Evolutionary conservation across 176 grass and related monocot genomes (phyloP).

Genomic region (Musa itinerans): DNA sequence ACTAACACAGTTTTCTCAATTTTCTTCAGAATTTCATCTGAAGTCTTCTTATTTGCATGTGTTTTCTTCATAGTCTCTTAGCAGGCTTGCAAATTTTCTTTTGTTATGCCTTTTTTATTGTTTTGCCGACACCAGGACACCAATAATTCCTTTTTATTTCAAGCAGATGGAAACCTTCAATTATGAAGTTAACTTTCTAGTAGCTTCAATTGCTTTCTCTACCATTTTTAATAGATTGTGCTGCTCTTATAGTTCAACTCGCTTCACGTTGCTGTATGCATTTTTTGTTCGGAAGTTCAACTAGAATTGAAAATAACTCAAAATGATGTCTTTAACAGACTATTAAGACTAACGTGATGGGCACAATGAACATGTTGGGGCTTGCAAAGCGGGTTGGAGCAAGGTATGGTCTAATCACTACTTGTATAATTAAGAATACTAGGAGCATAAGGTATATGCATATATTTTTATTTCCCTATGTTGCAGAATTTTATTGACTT

Average conservation of each 20-base stretch:
- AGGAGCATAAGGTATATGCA: not conserved
- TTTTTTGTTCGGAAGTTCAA: not conserved
- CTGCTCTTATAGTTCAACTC: not conserved
- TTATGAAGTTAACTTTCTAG: no score
- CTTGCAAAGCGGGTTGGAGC: constrained; percentile 86
- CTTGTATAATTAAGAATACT: not conserved
- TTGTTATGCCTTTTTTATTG: no score
- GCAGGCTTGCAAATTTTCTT: no score
- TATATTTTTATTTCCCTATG: not conserved
- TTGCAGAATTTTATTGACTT: constrained; percentile 64
- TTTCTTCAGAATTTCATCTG: not conserved
- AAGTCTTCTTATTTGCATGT: no score
- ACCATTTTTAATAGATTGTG: no score
- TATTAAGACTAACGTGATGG: constrained; percentile 96
- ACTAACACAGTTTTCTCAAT: not conserved
- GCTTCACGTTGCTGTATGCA: not conserved
- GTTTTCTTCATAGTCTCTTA: no score
- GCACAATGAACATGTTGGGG: constrained; percentile 95
- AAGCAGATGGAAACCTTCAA: no score
- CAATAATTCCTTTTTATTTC: no score
- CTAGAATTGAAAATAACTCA: not conserved
- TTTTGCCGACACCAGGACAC: no score
- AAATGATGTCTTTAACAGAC: constrained; percentile 30
- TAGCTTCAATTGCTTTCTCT: no score
- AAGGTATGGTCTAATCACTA: constrained; percentile 27